Conservation (phyloP, 2,329 filamentous ascomycete genomes). For the Fusarium sp. region DNA sequence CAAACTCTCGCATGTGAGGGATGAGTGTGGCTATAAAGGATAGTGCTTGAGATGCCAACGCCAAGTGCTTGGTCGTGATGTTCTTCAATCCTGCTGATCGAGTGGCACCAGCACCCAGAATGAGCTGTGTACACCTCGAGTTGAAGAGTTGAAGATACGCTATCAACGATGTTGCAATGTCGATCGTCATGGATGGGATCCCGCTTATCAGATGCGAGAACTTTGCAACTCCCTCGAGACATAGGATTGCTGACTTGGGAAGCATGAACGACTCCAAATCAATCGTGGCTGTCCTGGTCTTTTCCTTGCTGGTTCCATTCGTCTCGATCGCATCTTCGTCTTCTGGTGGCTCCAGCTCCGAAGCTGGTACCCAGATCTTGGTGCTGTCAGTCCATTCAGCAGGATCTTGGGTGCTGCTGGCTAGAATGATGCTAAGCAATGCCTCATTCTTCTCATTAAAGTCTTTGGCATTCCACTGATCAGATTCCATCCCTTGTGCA, state of each 20-base stretch:
- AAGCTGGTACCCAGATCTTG: constrained; percentile 67
- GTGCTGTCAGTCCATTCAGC: constrained; percentile 72
- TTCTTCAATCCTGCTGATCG: constrained; percentile 91
- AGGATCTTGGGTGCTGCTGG: constrained; percentile 78
- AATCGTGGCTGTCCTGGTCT: constrained; percentile 78
- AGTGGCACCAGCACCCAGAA: constrained; percentile 93
- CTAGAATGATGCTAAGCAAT: constrained; percentile 73
- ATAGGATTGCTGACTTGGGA: constrained; percentile 83
- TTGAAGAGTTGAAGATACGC: constrained; percentile 95
- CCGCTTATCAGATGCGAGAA: constrained; percentile 86
- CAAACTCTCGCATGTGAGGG: constrained; percentile 91
- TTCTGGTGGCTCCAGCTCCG: constrained; percentile 51
- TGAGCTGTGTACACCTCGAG: constrained; percentile 94
- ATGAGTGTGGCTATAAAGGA: constrained; percentile 89
- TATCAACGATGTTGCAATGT: constrained; percentile 82
- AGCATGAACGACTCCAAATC: constrained; percentile 89
- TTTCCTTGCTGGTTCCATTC: constrained; percentile 69
- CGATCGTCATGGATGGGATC: constrained; percentile 89
- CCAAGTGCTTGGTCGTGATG: constrained; percentile 95
- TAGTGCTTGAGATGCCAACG: constrained; percentile 88
- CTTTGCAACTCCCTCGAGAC: constrained; percentile 82
- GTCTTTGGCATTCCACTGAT: constrained; percentile 83
- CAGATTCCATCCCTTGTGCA: constrained; percentile 81
- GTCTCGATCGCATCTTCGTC: constrained; percentile 53
- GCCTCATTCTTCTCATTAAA: constrained; percentile 72